Conservation (phyloP, 257 asterid species). For the Fraxinus pennsylvanica region DNA sequence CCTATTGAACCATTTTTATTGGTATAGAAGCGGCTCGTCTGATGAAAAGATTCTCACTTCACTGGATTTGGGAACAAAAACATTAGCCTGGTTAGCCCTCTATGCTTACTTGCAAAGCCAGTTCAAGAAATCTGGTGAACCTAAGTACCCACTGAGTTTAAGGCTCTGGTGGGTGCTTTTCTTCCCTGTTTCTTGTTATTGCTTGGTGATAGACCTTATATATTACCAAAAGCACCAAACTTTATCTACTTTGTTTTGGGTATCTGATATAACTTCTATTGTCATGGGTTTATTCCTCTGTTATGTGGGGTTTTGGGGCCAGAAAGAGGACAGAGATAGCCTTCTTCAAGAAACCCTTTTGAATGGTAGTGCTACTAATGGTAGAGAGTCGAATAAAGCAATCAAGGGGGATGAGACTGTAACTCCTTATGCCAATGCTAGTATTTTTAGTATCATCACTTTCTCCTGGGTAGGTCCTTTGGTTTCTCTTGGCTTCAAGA, state of each 20-base stretch:
- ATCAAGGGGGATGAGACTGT: constrained; percentile 61
- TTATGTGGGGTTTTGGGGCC: constrained; percentile 46
- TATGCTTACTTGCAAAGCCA: constrained; percentile 49
- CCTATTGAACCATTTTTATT: constrained; percentile 51
- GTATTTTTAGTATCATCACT: constrained; percentile 54
- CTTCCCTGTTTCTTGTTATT: constrained; percentile 60
- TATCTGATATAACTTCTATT: constrained; percentile 55
- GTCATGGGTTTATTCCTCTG: constrained; percentile 54
- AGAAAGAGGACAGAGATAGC: constrained; percentile 31
- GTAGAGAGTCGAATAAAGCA: constrained; percentile 33
- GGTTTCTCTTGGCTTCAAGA: constrained; percentile 63
- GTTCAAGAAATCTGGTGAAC: constrained; percentile 38
- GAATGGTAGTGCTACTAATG: constrained; percentile 39
- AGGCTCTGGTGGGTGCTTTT: constrained; percentile 76
- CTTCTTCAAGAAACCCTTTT: constrained; percentile 68
- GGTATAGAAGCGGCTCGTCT: constrained; percentile 68
- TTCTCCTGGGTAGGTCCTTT: constrained; percentile 82
- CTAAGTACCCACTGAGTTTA: constrained; percentile 56
- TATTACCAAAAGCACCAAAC: constrained; percentile 38
- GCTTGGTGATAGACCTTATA: constrained; percentile 57
- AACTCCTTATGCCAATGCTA: constrained; percentile 73
- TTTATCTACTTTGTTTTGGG: constrained; percentile 52
- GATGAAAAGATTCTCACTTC: constrained; percentile 63
- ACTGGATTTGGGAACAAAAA: constrained; percentile 55
- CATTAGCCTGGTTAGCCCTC: constrained; percentile 59